Percentiles rank a stretch among this genome's conserved stretches.
phyloP scores from a whole-genome alignment of 306 rosid species.

The Vigna hirtella region DNA sequence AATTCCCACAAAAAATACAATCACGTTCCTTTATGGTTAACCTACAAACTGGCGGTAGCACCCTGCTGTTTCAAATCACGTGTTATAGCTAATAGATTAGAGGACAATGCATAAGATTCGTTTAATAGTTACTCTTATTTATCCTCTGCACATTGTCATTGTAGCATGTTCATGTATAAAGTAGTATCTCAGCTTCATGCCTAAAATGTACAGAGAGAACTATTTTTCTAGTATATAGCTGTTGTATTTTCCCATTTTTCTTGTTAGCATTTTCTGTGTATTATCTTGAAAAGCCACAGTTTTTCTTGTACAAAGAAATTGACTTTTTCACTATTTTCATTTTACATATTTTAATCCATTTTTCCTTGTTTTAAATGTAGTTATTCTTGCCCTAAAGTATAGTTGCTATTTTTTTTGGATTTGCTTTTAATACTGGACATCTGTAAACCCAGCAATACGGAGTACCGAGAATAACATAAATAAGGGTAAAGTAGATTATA shows the following conservation, averaged over 20 bases:
- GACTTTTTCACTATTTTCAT: neutral
- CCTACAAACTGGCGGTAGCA: neutral
- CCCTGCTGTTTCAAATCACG: constrained; percentile 8
- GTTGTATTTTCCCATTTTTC: constrained; percentile 8
- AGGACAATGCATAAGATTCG: neutral
- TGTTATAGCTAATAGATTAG: constrained; percentile 3
- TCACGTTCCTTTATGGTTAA: neutral
- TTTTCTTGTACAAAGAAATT: constrained; percentile 3
- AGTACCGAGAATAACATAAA: neutral
- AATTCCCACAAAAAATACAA: constrained; percentile 11
- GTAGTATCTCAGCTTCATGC: constrained; percentile 14
- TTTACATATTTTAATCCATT: neutral
- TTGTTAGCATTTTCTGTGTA: neutral
- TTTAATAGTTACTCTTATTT: neutral
- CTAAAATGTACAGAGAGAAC: constrained; percentile 1
- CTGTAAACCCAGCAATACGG: neutral
- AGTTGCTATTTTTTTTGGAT: constrained; percentile 8
- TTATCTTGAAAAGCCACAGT: neutral
- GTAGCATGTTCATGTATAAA: constrained; percentile 13
- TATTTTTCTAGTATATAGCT: neutral
- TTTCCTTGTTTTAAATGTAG: neutral
- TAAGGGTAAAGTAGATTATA: neutral
- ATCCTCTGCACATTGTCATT: neutral
- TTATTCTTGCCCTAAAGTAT: neutral
- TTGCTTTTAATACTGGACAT: neutral